Percentiles rank a stretch among this genome's conserved stretches.
phyloP scores from a whole-genome alignment of 176 grass and related monocot species.

The Eragrostis curvula region DNA sequence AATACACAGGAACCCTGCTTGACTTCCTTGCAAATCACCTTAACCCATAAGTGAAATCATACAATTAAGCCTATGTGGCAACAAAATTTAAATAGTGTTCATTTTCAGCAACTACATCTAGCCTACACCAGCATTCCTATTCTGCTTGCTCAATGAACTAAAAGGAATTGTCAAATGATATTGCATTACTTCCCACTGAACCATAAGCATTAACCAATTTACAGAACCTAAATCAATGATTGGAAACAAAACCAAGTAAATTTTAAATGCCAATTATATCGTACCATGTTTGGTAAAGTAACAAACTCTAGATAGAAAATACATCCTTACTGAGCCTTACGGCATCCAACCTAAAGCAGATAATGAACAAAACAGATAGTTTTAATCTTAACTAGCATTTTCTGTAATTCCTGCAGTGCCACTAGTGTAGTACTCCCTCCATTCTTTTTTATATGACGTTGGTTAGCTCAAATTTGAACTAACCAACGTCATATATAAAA shows the following conservation, averaged over 20 bases:
- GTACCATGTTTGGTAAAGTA: not conserved
- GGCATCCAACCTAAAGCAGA: constrained; percentile 17
- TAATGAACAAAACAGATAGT: not conserved
- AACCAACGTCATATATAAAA: too few relatives aligned
- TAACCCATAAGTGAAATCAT: not conserved
- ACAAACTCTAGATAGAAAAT: constrained; percentile 16
- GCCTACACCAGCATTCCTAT: not conserved
- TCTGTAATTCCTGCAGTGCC: not conserved
- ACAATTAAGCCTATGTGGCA: not conserved
- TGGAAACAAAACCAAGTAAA: constrained; percentile 18
- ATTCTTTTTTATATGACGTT: too few relatives aligned
- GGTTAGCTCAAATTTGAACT: too few relatives aligned
- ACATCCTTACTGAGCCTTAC: constrained; percentile 6
- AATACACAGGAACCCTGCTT: constrained; percentile 1
- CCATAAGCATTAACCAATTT: not conserved
- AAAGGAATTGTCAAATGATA: constrained; percentile 9
- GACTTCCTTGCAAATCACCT: not conserved
- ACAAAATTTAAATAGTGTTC: constrained; percentile 9
- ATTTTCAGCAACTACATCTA: not conserved
- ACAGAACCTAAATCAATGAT: constrained; percentile 25
- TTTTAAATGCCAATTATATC: not conserved
- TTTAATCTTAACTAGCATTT: constrained; percentile 26
- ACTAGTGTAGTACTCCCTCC: too few relatives aligned
- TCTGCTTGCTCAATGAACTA: not conserved
- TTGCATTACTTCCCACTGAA: not conserved